Conservation (phyloP, 768 basidiomycete genomes). For the Tephrocybe sp. region DNA sequence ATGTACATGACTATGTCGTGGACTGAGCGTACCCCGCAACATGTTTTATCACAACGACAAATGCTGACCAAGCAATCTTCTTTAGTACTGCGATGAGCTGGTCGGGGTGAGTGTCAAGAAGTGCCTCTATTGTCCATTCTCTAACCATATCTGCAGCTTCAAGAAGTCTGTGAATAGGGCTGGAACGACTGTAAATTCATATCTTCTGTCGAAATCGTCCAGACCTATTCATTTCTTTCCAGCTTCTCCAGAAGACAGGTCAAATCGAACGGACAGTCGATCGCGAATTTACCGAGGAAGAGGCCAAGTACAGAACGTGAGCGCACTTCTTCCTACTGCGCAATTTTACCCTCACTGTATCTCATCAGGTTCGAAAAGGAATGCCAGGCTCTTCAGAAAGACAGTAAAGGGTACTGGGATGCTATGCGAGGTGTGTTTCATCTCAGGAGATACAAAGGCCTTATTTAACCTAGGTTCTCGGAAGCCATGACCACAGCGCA, state of each 20-base stretch:
- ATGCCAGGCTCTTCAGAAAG: conserved; percentile 89
- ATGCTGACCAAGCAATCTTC: conserved; percentile 17
- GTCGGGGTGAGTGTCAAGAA: conserved; percentile 24
- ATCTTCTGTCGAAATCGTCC: conserved; percentile 8
- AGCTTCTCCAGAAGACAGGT: conserved; percentile 97
- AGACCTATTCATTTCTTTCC: conserved; percentile 17
- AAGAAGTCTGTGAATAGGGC: conserved; percentile 93
- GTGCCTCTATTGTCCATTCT: not conserved
- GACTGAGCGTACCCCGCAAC: too few species aligned
- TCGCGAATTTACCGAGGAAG: conserved; percentile 90
- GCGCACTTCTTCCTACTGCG: conserved; percentile 27
- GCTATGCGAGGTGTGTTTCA: conserved; percentile 78
- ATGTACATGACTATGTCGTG: too few species aligned
- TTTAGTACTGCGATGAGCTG: conserved; percentile 25
- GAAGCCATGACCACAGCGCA: conserved; percentile 95
- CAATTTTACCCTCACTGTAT: conserved; percentile 7
- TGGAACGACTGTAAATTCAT: conserved; percentile 74
- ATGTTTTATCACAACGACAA: not conserved
- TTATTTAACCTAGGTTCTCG: not conserved
- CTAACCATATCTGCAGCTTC: conserved; percentile 51
- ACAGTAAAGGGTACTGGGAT: conserved; percentile 93
- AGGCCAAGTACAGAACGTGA: conserved; percentile 86
- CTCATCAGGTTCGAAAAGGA: conserved; percentile 93
- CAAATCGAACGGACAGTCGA: conserved; percentile 97
- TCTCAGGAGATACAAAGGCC: not conserved